Percentiles rank a stretch among this genome's conserved stretches.
phyloP scores from a whole-genome alignment of 2,329 filamentous ascomycete species.

The Atkinsonella hypoxylon region DNA sequence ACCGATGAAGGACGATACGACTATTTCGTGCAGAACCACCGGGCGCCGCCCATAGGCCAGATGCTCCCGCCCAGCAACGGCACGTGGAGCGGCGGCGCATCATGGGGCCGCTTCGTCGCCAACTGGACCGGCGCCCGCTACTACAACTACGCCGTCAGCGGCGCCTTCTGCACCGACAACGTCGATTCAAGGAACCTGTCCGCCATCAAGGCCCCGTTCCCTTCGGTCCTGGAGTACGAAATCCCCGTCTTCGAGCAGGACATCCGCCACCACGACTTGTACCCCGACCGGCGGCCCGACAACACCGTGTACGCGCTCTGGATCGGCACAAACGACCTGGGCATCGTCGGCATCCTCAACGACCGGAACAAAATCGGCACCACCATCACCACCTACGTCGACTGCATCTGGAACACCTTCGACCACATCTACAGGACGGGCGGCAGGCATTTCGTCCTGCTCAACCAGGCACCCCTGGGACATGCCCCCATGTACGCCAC shows the following conservation, averaged over 20 bases:
- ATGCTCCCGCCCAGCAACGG: conserved; percentile 32
- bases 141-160: conserved; percentile 60
- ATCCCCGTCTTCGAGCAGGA: conserved; percentile 45
- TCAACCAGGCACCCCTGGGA: conserved; percentile 58
- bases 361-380: conserved; percentile 48
- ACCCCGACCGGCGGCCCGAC: conserved; percentile 31
- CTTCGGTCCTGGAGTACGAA: conserved; percentile 51
- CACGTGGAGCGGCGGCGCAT: conserved; percentile 53
- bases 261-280: conserved; percentile 24
- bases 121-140: conserved; percentile 43
- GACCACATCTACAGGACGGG: conserved; percentile 53
- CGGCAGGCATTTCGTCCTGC: conserved; percentile 57
- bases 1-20: conserved; percentile 57
- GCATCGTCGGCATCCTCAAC: conserved; percentile 50
- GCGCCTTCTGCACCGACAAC: conserved; percentile 60
- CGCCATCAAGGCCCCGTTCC: conserved; percentile 41
- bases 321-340: conserved; percentile 76
- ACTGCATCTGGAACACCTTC: conserved; percentile 55
- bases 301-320: conserved; percentile 65
- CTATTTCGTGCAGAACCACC: conserved; percentile 51
- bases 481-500: conserved; percentile 51
- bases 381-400: conserved; percentile 51
- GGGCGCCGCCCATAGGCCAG: conserved; percentile 48
- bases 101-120: conserved; percentile 57
- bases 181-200: conserved; percentile 44